A percentile compares a stretch with the other conserved stretches of the same genome.
Conservation (phyloP, 108 stramenopile genomes). For the Epithemia pelagica region DNA sequence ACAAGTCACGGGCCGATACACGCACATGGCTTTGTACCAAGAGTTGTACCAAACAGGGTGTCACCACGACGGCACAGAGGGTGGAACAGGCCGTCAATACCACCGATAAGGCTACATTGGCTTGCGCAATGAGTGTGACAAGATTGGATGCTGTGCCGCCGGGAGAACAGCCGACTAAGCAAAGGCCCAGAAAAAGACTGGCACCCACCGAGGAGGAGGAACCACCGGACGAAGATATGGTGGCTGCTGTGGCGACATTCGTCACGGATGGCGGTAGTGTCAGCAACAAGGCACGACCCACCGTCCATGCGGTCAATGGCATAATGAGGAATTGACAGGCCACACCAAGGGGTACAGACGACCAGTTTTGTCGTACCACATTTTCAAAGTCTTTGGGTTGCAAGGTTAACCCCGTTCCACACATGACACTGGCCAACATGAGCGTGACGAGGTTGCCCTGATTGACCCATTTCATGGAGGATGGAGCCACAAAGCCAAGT, state of each 20-base stretch:
- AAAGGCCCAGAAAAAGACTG: slow-evolving; percentile 64
- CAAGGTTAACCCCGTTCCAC: slow-evolving; percentile 91
- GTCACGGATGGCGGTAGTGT: slow-evolving; percentile 18
- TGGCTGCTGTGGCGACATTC: slow-evolving; percentile 11
- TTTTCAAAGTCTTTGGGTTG: slow-evolving; percentile 75
- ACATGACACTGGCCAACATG: slow-evolving; percentile 81
- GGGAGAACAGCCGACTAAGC: slow-evolving; percentile 79
- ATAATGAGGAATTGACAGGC: slow-evolving; percentile 85
- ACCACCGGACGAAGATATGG: no score
- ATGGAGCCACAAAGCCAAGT: slow-evolving; percentile 39
- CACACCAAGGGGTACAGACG: slow-evolving; percentile 80
- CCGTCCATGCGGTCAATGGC: slow-evolving; percentile 71
- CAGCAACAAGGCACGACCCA: slow-evolving; percentile 63
- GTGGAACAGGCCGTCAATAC: slow-evolving; percentile 88
- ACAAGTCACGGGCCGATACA: slow-evolving; percentile 62
- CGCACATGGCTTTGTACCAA: slow-evolving; percentile 70
- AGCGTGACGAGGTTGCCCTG: slow-evolving; percentile 48
- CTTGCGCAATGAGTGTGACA: slow-evolving; percentile 87
- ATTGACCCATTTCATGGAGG: slow-evolving; percentile 70
- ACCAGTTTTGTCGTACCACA: slow-evolving; percentile 35
- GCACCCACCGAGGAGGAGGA: slow-evolving; percentile 27
- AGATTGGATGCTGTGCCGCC: slow-evolving; percentile 95
- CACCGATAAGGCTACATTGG: slow-evolving; percentile 90
- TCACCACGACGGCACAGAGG: slow-evolving; percentile 72
- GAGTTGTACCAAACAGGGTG: slow-evolving; percentile 78